Conservation (phyloP, 1,139 yeast species). For the Yamadazyma trypodendri region DNA sequence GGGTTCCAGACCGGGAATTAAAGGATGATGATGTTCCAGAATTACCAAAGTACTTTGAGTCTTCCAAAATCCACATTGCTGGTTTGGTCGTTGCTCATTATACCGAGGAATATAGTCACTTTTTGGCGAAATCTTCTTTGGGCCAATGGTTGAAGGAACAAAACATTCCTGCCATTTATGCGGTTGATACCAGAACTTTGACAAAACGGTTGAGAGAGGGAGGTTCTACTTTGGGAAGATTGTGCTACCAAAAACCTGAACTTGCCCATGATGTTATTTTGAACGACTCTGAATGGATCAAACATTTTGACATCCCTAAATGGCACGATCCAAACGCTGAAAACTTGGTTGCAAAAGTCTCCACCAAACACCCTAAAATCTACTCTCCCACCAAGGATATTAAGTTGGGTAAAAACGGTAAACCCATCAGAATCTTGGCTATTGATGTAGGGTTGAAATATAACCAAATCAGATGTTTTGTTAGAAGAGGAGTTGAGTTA, state of each 20-base stretch:
- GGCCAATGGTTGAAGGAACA: slow-evolving; percentile 92
- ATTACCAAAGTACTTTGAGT: slow-evolving; percentile 91
- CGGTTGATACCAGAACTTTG: slow-evolving; percentile 94
- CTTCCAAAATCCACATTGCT: slow-evolving; percentile 88
- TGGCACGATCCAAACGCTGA: slow-evolving; percentile 92
- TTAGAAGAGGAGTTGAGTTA: slow-evolving; percentile 92
- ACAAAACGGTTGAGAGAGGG: slow-evolving; percentile 89
- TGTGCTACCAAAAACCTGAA: slow-evolving; percentile 56
- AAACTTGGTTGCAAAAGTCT: slow-evolving; percentile 90
- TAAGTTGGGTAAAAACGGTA: slow-evolving; percentile 65
- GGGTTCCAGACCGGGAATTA: slow-evolving; percentile 89
- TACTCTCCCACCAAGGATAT: slow-evolving; percentile 51
- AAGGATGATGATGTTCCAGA: slow-evolving; percentile 71
- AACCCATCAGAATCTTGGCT: slow-evolving; percentile 78
- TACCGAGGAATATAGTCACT: slow-evolving; percentile 94
- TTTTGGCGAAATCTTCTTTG: slow-evolving; percentile 85
- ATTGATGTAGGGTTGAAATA: slow-evolving; percentile 98
- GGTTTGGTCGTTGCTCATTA: slow-evolving; percentile 97
- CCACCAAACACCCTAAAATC: slow-evolving; percentile 69
- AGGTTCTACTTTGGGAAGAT: slow-evolving; percentile 92
- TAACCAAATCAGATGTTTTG: slow-evolving; percentile 96
- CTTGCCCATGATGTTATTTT: slow-evolving; percentile 35
- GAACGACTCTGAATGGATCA: slow-evolving; percentile 48
- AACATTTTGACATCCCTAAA: slow-evolving; percentile 71
- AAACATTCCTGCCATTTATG: slow-evolving; percentile 94